Conservation (phyloP, 257 asterid genomes). For the Echium plantagineum region DNA sequence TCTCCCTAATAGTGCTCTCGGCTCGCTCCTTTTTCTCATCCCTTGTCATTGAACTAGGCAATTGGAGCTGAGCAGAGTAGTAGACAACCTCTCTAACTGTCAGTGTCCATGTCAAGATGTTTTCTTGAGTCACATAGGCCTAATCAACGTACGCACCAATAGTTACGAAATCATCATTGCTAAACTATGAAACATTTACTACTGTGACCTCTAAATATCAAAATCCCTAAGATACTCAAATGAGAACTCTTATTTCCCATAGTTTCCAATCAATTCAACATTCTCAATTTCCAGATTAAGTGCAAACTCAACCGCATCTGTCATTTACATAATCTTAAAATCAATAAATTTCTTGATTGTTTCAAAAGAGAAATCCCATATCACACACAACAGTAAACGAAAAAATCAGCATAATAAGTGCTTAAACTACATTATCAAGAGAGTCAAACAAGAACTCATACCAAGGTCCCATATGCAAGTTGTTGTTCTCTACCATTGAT, state of each 20-base stretch:
- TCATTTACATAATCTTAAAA: too few species aligned
- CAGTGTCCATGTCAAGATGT: constrained; percentile 42
- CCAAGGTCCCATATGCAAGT: constrained; percentile 54
- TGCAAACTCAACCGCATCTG: too few species aligned
- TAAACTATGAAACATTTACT: not conserved
- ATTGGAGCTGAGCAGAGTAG: constrained; percentile 52
- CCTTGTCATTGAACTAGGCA: constrained; percentile 33
- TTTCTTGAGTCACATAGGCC: constrained; percentile 54
- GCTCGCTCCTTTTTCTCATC: constrained; percentile 31
- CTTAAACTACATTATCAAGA: not conserved
- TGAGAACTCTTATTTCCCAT: too few species aligned
- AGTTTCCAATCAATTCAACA: too few species aligned
- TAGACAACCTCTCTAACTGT: constrained; percentile 46
- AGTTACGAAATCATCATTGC: not conserved
- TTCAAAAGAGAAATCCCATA: not conserved
- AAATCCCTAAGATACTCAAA: not conserved
- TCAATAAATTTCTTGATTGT: too few species aligned
- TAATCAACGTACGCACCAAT: constrained; percentile 4
- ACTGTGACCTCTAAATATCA: not conserved
- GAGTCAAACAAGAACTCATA: constrained; percentile 8
- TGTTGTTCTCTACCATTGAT: constrained; percentile 35
- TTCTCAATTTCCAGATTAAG: too few species aligned
- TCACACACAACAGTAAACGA: too few species aligned
- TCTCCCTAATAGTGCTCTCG: constrained; percentile 36
- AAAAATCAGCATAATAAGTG: not conserved